Base-by-base conservation (phyloP, 495 filamentous ascomycete species). In the Tuber calosporum region DNA sequence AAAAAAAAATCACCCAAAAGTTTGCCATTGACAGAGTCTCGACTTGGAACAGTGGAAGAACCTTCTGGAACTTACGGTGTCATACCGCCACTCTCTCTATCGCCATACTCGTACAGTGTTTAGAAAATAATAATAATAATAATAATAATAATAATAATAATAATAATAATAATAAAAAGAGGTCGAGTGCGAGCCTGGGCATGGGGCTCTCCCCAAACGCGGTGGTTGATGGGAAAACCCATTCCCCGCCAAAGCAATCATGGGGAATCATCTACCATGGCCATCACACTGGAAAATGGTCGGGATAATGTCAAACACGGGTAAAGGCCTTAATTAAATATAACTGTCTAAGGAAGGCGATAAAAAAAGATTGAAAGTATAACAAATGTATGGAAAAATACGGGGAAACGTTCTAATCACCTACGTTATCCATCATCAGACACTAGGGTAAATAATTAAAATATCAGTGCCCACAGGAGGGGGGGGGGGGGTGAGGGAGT, bases 1-100 rank as follows among this genome's bases (percentile, higher is more conserved):
- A 77, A 74, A 78, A 78, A 78, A 62, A 34, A 62, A 6, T 62
- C 26, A 62, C 53, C 13, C 6, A 62, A 62, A 62, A 34, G 26
- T 62, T 30, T 62, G 53, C 26, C 26, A 34, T 34, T 58, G 11
- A 6, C 53, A 3, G 53, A 62, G 53, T 34, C 53, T 26, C 9
- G 34, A 62, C n/a, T 34, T 11, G 53, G 53, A 62, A 34, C 26
- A 62, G 53, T 17, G 2, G 53, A 62, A 62, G 53, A 62, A 62
- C 53, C 53, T 26, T 62, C 53, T 62, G 9, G 53, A 62, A 62
- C 26, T 11, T 34, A 34, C 1, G 53, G 26, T n/a, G n/a, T n/a
- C n/a, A n/a, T 30, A 62, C 53, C 53, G 11, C 53, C 53, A 62
- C 53, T n/a, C 45, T n/a, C 45, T 7, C 20, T 0, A n/a, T 22